These are phyloP conservation scores for Elsinoe necatrix DNA, from an alignment of 2,329 filamentous ascomycete genomes.

Conservation along the genomic window DNA sequence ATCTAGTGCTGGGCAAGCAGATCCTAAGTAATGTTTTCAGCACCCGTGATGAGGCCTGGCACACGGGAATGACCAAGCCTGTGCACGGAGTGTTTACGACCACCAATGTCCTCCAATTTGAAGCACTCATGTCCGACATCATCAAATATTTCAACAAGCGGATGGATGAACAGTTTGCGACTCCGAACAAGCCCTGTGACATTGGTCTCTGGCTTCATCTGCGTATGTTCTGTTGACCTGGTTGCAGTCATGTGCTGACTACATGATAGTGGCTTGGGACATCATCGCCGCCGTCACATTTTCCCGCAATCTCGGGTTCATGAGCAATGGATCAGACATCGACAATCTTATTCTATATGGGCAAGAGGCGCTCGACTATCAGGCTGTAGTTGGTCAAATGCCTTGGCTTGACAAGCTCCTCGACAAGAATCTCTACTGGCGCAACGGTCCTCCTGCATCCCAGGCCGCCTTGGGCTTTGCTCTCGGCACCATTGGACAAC, in stretches of 20 bases:
- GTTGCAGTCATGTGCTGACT: background rate
- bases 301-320: background rate
- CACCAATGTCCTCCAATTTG: constrained; percentile 8
- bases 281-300: background rate
- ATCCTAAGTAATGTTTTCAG: constrained; percentile 10
- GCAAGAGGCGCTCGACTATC: background rate
- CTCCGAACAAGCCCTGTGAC: background rate
- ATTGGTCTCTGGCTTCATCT: constrained; percentile 14
- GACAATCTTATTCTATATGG: constrained; percentile 3
- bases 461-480: background rate
- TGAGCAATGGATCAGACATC: background rate
- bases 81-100: background rate
- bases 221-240: background rate
- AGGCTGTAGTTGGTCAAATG: constrained; percentile 7
- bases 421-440: constrained; percentile 10
- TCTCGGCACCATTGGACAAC: background rate
- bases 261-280: background rate
- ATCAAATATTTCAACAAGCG: constrained; percentile 4
- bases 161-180: background rate
- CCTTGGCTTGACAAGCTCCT: background rate
- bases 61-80: constrained; percentile 8
- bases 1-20: constrained; percentile 4
- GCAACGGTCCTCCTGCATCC: background rate
- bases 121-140: constrained; percentile 6
- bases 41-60: constrained; percentile 10